Conservation (phyloP, 2,329 filamentous ascomycete species). For the Hansfordia pulvinata region DNA sequence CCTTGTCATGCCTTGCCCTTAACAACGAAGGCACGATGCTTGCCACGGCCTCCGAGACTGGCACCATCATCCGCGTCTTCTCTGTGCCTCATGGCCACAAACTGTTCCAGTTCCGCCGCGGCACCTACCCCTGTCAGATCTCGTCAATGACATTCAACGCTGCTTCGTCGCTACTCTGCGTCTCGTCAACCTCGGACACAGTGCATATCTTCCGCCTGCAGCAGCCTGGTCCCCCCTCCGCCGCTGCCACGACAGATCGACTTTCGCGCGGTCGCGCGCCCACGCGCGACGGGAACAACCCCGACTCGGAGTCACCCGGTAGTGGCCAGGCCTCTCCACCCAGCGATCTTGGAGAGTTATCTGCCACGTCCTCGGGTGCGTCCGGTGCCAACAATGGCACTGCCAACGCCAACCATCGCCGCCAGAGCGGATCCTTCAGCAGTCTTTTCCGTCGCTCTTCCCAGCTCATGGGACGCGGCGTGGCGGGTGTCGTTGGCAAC, state of each 20-base stretch:
- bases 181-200: slow-evolving; percentile 92
- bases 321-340: slow-evolving; percentile 28
- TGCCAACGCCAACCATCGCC: slow-evolving; percentile 22
- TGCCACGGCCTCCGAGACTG: slow-evolving; percentile 92
- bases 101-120: slow-evolving; percentile 88
- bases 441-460: slow-evolving; percentile 90
- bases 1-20: slow-evolving; percentile 77
- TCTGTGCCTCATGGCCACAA: slow-evolving; percentile 83
- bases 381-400: slow-evolving; percentile 11
- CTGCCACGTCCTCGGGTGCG: slow-evolving; percentile 11
- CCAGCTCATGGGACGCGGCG: slow-evolving; percentile 78
- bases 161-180: slow-evolving; percentile 81
- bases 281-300: slow-evolving; percentile 39
- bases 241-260: slow-evolving; percentile 19
- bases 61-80: slow-evolving; percentile 94
- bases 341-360: slow-evolving; percentile 33
- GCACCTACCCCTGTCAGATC: slow-evolving; percentile 89
- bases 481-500: slow-evolving; percentile 78
- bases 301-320: slow-evolving; percentile 37
- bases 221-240: slow-evolving; percentile 21
- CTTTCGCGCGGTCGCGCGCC: too few relatives aligned
- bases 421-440: slow-evolving; percentile 65
- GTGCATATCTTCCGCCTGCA: slow-evolving; percentile 88
- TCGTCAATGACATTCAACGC: slow-evolving; percentile 99
- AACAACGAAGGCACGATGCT: slow-evolving; percentile 87